Evolutionary conservation across 345 rosid genomes (phyloP).

Genomic region (Arabis hirsuta): DNA sequence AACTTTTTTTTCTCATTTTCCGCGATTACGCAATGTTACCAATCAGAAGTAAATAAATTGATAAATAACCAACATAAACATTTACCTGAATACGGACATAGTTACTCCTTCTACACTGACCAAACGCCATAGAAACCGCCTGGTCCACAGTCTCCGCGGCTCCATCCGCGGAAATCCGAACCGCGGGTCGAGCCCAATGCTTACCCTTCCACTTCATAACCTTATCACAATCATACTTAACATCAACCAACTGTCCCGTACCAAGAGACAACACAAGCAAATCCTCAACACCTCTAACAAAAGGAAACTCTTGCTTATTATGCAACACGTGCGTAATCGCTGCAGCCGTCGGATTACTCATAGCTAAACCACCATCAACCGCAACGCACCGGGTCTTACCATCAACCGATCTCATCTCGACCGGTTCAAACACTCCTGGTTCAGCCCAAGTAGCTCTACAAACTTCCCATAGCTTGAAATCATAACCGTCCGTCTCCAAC

Average conservation of each 20-base stretch:
- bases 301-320: slow-evolving; percentile 95
- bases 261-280: slow-evolving; percentile 83
- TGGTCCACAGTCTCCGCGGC: slow-evolving; percentile 92
- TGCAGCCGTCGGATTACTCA: slow-evolving; percentile 92
- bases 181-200: slow-evolving; percentile 92
- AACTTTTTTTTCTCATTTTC: no score
- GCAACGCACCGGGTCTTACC: slow-evolving; percentile 80
- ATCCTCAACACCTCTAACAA: slow-evolving; percentile 96
- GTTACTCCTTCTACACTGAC: slow-evolving; percentile 69
- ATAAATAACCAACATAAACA: background rate
- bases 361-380: slow-evolving; percentile 88
- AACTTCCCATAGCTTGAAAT: slow-evolving; percentile 88
- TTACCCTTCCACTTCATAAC: slow-evolving; percentile 82
- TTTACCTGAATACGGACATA: slow-evolving; percentile 93
- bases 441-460: slow-evolving; percentile 91
- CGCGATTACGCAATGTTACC: background rate
- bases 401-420: slow-evolving; percentile 73
- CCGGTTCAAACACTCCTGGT: slow-evolving; percentile 75
- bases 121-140: slow-evolving; percentile 91
- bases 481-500: slow-evolving; percentile 80
- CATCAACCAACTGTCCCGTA: slow-evolving; percentile 79
- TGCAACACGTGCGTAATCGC: slow-evolving; percentile 97
- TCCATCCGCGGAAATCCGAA: slow-evolving; percentile 74
- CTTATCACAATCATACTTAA: slow-evolving; percentile 70
- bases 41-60: background rate